Conservation (phyloP, 2,329 filamentous ascomycete species). For the Immersiporthe knoxdaviesiana region DNA sequence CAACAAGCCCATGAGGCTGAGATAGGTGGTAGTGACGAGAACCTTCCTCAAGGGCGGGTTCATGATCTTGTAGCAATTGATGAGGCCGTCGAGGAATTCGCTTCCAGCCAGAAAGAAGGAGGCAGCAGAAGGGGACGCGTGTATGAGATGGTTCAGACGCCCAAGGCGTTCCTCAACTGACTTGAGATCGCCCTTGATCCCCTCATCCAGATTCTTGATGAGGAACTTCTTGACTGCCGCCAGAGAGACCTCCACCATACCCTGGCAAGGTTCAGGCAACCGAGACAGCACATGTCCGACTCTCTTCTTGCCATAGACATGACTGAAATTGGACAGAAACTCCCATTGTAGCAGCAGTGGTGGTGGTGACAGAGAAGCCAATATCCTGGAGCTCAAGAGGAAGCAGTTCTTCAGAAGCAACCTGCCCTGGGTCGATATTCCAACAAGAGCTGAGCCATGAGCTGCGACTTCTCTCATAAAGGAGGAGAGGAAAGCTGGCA, state of each 20-base stretch:
- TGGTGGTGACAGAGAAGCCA: conserved; percentile 50
- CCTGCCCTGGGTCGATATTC: conserved; percentile 40
- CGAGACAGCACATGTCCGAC: conserved; percentile 52
- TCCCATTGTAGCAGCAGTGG: conserved; percentile 62
- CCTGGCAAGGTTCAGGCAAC: conserved; percentile 57
- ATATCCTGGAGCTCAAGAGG: conserved; percentile 62
- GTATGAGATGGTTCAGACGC: conserved; percentile 65
- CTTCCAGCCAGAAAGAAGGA: conserved; percentile 78
- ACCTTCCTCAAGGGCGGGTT: conserved; percentile 66
- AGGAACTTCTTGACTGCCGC: conserved; percentile 64
- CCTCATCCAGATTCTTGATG: conserved; percentile 65
- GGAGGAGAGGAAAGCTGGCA: conserved; percentile 66
- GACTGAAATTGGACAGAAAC: conserved; percentile 70
- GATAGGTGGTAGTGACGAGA: conserved; percentile 73
- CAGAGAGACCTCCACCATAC: conserved; percentile 57
- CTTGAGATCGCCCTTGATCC: conserved; percentile 58
- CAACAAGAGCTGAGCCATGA: conserved; percentile 41
- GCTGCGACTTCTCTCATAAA: conserved; percentile 62
- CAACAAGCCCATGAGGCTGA: conserved; percentile 73
- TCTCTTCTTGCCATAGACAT: conserved; percentile 67
- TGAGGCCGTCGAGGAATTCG: conserved; percentile 81
- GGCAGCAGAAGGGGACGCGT: conserved; percentile 60
- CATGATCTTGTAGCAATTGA: conserved; percentile 66
- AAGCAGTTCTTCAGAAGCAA: conserved; percentile 67
- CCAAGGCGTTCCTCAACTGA: conserved; percentile 58